phyloP scores from a whole-genome alignment of 495 filamentous ascomycete genomes.

The Penicillium bovifimosum region DNA sequence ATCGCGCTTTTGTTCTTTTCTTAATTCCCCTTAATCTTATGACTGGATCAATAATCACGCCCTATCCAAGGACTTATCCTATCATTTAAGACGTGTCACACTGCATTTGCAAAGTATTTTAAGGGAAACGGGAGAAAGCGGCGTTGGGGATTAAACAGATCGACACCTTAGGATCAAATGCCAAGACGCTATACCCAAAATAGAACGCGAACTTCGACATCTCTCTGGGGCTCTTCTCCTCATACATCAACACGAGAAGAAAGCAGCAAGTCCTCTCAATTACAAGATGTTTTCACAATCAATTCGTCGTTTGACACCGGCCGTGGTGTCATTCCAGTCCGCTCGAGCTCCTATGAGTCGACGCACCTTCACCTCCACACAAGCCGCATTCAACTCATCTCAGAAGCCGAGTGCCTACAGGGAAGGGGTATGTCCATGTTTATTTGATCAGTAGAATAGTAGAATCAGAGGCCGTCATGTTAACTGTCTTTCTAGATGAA shows the following conservation, averaged over 20 bases:
- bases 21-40: too few species aligned
- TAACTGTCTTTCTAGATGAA: constrained; percentile 41
- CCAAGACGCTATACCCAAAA: constrained; percentile 5
- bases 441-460: neutral
- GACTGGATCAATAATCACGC: too few species aligned
- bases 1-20: too few species aligned
- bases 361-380: constrained; percentile 17
- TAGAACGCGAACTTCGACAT: constrained; percentile 4
- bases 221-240: neutral
- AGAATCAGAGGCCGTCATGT: neutral
- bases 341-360: neutral
- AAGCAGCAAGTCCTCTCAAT: neutral
- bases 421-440: constrained; percentile 19
- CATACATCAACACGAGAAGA: neutral
- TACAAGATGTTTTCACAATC: constrained; percentile 9
- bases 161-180: constrained; percentile 1
- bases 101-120: too few species aligned
- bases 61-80: too few species aligned
- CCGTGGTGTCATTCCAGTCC: neutral
- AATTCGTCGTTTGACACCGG: constrained; percentile 1
- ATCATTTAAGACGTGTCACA: too few species aligned
- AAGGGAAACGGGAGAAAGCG: too few species aligned
- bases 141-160: neutral
- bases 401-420: constrained; percentile 22
- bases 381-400: constrained; percentile 10